Conservation (phyloP, 2,329 filamentous ascomycete genomes). For the Amauroascus niger region DNA sequence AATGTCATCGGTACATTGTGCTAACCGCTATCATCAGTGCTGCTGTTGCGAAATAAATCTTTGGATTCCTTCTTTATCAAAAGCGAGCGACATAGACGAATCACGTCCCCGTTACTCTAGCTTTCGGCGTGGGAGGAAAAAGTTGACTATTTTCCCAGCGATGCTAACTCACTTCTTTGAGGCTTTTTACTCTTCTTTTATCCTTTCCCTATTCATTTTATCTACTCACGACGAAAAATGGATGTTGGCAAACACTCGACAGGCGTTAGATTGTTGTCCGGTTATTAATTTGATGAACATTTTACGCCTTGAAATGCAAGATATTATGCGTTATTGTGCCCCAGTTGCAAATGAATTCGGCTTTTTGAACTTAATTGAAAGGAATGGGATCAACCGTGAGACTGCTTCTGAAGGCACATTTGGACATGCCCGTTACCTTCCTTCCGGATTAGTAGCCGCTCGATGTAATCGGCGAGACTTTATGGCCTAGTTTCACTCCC, state of each 20-base stretch:
- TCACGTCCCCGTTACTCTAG: neutral
- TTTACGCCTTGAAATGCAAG: constrained; percentile 7
- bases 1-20: constrained; percentile 11
- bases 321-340: constrained; percentile 2
- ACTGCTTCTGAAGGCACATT: no score
- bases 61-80: neutral
- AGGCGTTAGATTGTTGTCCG: constrained; percentile 11
- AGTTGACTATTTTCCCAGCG: neutral
- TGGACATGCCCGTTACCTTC: no score
- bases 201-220: constrained; percentile 11
- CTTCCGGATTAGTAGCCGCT: no score
- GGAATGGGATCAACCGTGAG: neutral
- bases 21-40: constrained; percentile 26
- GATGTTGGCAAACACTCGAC: constrained; percentile 11
- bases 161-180: neutral
- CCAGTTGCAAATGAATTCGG: neutral
- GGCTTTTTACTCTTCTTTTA: constrained; percentile 5
- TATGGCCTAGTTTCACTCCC: no score
- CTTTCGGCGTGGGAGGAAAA: neutral
- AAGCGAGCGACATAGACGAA: neutral
- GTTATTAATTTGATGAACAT: constrained; percentile 4
- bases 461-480: no score
- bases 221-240: constrained; percentile 12
- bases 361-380: neutral
- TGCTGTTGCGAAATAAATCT: constrained; percentile 42